Evolutionary conservation across 805 yeast species (phyloP), one percentile per base, ranked within the genome.

Genomic region (Barnettozyma sp.): DNA sequence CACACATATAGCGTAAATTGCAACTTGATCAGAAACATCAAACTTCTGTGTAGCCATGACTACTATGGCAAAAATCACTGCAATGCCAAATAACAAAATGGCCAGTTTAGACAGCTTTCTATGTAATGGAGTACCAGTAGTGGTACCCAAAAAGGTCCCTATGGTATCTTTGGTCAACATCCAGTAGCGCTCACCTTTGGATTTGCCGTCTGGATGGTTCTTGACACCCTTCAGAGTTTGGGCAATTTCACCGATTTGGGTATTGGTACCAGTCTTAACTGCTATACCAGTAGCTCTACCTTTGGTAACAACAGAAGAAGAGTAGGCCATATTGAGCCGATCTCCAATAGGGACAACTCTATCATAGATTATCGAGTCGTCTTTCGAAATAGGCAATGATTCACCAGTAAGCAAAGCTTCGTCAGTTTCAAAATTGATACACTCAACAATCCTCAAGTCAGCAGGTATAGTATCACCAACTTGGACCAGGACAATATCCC

Each of bases 1-100:
- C 30, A 82, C 88, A 62, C 94, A 85, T 50, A 86, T 79, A 18
- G 95, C 95, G 54, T 85, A 85, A 33, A 85, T 77, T 11, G 94
- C 94, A 22, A 85, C 92, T 47, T 84, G 85, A 39, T 68, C 73
- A 45, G 74, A 77, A 13, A 85, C 94, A 9, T 62, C 50, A 57
- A 84, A 77, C 41, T 70, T 71, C 59, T 85, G 94, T 7, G 92
- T 75, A 2, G 78, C 94, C 94, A 85, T 81, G 4, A 83, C 94
- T n/a, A 86, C 75, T 39, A 86, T 77, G 2, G 95, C 95, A 53
- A 84, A 79, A 1, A 86, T 46, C 12, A 85, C 92, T 5, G 95
- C 95, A 31, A 85, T 62, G 48, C 67, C 66, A 45, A 85, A 84
- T 30, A 86, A 65, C 26, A 71, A 55, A 33, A 84, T 71, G 4